Conservation (phyloP, 2,329 filamentous ascomycete genomes). For the Ilyonectria mors-panacis region DNA sequence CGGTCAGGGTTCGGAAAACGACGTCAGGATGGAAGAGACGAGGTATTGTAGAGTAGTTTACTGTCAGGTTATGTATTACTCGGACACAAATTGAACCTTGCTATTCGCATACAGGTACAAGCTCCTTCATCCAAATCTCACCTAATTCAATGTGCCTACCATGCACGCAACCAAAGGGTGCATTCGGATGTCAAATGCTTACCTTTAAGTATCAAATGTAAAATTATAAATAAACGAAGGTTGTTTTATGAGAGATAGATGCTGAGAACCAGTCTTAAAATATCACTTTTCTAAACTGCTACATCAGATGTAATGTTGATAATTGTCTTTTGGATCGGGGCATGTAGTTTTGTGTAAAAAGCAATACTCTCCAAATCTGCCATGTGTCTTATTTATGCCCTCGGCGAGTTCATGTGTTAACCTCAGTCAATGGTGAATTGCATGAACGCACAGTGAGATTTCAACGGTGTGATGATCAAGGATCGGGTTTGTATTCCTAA, state of each 20-base stretch:
- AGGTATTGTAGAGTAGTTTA: not conserved
- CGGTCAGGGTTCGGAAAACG: not conserved
- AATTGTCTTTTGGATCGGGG: too few species aligned
- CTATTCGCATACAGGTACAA: not conserved
- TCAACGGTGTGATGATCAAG: not conserved
- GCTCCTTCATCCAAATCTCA: not conserved
- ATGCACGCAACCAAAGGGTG: too few species aligned
- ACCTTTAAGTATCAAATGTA: too few species aligned
- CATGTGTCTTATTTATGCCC: not conserved
- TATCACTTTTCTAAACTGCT: too few species aligned
- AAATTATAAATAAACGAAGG: too few species aligned
- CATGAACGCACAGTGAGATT: not conserved
- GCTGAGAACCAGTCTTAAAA: too few species aligned
- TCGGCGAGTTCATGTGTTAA: not conserved
- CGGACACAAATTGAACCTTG: not conserved
- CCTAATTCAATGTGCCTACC: not conserved
- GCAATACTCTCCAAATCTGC: not conserved
- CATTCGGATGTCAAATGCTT: too few species aligned
- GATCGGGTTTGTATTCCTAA: not conserved
- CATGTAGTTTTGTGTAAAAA: too few species aligned
- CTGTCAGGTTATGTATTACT: conserved; percentile 17
- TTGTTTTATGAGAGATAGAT: too few species aligned
- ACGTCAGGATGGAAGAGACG: not conserved
- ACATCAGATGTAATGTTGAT: too few species aligned
- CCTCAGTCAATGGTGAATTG: not conserved